A percentile compares a stretch with the other conserved stretches of the same genome.
phyloP scores from a whole-genome alignment of 768 basidiomycete genomes.

The Chlorophyllum brunneum region DNA sequence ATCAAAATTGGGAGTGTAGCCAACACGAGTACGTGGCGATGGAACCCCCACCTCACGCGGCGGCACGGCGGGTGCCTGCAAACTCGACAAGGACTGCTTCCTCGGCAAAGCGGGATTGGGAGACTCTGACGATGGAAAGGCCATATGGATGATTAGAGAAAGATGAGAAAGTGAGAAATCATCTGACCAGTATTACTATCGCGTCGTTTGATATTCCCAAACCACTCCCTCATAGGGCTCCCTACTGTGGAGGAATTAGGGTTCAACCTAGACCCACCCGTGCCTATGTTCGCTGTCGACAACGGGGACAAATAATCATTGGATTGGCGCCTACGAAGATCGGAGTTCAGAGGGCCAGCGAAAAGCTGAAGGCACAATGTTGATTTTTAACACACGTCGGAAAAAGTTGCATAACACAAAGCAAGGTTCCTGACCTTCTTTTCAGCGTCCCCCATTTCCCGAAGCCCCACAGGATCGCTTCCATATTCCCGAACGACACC shows the following conservation, averaged over 20 bases:
- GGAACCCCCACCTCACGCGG: slow-evolving; percentile 57
- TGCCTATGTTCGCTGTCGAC: slow-evolving; percentile 40
- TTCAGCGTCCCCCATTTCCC: slow-evolving; percentile 79
- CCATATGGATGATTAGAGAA: slow-evolving; percentile 15
- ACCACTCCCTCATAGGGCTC: slow-evolving; percentile 66
- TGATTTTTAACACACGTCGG: slow-evolving; percentile 28
- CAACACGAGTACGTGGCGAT: slow-evolving; percentile 65
- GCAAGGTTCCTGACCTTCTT: slow-evolving; percentile 66
- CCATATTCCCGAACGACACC: slow-evolving; percentile 80
- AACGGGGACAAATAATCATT: slow-evolving; percentile 66
- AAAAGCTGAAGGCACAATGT: slow-evolving; percentile 47
- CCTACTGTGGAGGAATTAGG: slow-evolving; percentile 41
- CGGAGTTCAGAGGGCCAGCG: slow-evolving; percentile 79
- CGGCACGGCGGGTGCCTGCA: slow-evolving; percentile 49
- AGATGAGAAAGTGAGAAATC: slow-evolving; percentile 11
- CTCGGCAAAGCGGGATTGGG: slow-evolving; percentile 51
- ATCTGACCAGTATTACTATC: slow-evolving; percentile 60
- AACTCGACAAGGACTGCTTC: slow-evolving; percentile 65
- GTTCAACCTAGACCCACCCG: slow-evolving; percentile 56
- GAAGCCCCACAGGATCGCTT: slow-evolving; percentile 67
- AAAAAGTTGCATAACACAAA: slow-evolving; percentile 20
- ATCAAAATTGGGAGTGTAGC: slow-evolving; percentile 61
- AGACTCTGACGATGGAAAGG: slow-evolving; percentile 44
- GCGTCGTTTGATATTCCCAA: slow-evolving; percentile 59
- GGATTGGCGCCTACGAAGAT: slow-evolving; percentile 82